Conservation (phyloP, 139 green algal species). For the Ettlia oleoabundans region DNA sequence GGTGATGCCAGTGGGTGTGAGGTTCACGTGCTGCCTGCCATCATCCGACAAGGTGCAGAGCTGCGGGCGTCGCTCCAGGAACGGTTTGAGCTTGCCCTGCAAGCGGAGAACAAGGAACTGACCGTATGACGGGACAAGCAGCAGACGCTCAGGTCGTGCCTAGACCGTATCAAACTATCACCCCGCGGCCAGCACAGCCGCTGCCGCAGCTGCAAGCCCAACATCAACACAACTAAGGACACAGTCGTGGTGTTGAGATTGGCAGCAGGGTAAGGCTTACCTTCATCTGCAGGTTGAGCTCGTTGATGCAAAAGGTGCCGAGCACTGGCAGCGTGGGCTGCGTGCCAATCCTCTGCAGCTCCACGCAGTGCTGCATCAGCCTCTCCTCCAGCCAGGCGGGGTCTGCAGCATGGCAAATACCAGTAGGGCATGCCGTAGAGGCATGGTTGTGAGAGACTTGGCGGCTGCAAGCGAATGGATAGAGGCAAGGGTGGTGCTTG, state of each 20-base stretch:
- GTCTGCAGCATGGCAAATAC: background rate
- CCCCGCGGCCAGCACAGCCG: background rate
- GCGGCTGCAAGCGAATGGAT: too few species aligned
- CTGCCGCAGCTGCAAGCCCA: too few species aligned
- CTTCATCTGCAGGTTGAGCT: constrained; percentile 36
- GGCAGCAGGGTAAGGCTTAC: background rate
- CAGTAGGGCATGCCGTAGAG: background rate
- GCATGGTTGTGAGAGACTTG: too few species aligned
- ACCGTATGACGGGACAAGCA: too few species aligned
- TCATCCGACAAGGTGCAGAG: constrained; percentile 17
- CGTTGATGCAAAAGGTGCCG: constrained; percentile 33
- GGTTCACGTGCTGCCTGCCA: constrained; percentile 17
- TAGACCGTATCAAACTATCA: too few species aligned
- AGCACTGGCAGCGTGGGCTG: constrained; percentile 23
- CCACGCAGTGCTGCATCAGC: constrained; percentile 31
- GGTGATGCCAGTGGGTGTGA: constrained; percentile 9
- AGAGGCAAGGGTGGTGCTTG: too few species aligned
- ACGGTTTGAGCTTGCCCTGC: constrained; percentile 18
- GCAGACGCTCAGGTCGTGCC: too few species aligned
- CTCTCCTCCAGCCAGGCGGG: constrained; percentile 17
- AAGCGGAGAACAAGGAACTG: background rate
- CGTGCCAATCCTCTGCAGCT: background rate
- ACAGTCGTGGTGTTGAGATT: too few species aligned
- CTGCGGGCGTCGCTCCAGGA: constrained; percentile 11
- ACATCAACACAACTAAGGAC: too few species aligned